Evolutionary conservation across 2,329 filamentous ascomycete species (phyloP).

Genomic region (Monascus ruber): DNA sequence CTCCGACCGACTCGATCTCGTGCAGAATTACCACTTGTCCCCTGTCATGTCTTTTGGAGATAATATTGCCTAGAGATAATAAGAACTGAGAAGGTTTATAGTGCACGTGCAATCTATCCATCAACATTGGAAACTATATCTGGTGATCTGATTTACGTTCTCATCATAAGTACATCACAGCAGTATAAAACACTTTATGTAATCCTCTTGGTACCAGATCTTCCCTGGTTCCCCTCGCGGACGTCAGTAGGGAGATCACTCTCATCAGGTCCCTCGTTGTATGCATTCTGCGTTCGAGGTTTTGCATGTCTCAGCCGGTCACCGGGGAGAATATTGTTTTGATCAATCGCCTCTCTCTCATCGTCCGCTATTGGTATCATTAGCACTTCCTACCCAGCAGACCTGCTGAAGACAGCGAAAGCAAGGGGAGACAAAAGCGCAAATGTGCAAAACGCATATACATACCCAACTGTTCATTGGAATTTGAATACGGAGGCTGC

Average conservation of each 20-base stretch:
- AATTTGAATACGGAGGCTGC: constrained; percentile 17
- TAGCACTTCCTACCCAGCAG: neutral
- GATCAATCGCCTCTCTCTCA: constrained; percentile 11
- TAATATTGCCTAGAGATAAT: no score
- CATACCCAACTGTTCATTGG: constrained; percentile 18
- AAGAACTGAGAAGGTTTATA: no score
- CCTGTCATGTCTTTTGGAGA: no score
- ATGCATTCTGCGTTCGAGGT: constrained; percentile 9
- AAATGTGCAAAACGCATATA: neutral
- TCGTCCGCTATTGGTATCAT: constrained; percentile 6
- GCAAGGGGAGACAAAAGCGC: neutral
- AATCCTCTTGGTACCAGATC: constrained; percentile 2
- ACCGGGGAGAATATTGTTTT: constrained; percentile 13
- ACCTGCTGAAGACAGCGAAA: neutral
- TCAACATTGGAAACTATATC: no score
- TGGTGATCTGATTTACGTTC: no score
- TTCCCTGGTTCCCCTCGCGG: neutral
- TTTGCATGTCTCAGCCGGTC: constrained; percentile 14
- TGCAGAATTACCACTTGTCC: no score
- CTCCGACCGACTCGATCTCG: no score
- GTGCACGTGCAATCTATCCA: no score
- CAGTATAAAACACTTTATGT: neutral
- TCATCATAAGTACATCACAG: neutral
- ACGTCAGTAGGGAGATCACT: constrained; percentile 11
- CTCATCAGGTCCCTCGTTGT: constrained; percentile 14